Evolutionary conservation across 2,329 filamentous ascomycete genomes (phyloP).

Genomic region (Malbranchea zuffiana): DNA sequence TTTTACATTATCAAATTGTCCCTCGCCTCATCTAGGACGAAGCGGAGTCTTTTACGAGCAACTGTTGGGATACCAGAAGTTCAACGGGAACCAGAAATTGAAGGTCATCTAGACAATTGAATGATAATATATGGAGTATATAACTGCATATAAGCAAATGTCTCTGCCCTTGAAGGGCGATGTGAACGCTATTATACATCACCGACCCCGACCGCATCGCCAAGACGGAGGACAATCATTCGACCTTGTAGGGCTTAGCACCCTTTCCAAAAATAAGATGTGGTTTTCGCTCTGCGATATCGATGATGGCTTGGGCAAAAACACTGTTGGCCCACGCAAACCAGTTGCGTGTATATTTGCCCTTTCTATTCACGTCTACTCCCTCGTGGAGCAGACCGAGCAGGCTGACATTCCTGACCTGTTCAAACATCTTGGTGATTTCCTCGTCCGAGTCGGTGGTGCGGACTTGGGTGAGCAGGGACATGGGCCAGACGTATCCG

Average conservation of each 20-base stretch:
- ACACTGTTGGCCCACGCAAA: slow-evolving; percentile 98
- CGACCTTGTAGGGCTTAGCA: slow-evolving; percentile 23
- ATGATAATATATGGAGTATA: too few relatives aligned
- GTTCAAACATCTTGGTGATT: slow-evolving; percentile 59
- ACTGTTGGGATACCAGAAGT: too few relatives aligned
- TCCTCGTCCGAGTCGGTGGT: slow-evolving; percentile 73
- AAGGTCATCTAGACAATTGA: too few relatives aligned
- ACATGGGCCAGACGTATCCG: slow-evolving; percentile 95
- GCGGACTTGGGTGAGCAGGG: slow-evolving; percentile 78
- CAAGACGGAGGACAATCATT: too few relatives aligned
- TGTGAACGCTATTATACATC: too few relatives aligned
- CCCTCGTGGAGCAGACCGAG: slow-evolving; percentile 86
- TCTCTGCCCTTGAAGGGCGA: too few relatives aligned
- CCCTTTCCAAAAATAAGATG: slow-evolving; percentile 68
- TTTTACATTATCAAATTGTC: too few relatives aligned
- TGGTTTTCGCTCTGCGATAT: slow-evolving; percentile 79
- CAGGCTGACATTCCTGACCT: slow-evolving; percentile 63
- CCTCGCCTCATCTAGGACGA: too few relatives aligned
- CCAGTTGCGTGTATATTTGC: slow-evolving; percentile 77
- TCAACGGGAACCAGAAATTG: too few relatives aligned
- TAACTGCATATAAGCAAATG: too few relatives aligned
- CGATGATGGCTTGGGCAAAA: slow-evolving; percentile 83
- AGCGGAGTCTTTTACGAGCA: too few relatives aligned
- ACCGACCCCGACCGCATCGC: too few relatives aligned
- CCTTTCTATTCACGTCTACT: slow-evolving; percentile 63